phyloP scores from a whole-genome alignment of 2,329 filamentous ascomycete genomes.

The Aspergillus uvarum region DNA sequence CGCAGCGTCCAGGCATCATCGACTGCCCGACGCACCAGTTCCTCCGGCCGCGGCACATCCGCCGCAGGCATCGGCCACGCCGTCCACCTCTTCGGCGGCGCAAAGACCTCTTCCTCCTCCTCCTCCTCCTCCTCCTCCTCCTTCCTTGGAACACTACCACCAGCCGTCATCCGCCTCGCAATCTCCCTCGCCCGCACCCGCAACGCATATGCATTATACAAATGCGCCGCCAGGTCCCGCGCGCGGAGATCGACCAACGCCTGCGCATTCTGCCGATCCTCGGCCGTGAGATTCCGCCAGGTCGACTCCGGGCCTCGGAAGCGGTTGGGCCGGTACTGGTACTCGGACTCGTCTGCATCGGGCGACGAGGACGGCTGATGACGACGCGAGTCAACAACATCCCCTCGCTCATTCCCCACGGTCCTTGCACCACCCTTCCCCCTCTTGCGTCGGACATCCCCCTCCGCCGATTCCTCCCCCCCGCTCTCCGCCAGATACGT shows the following conservation, averaged over 20 bases:
- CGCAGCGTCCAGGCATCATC: constrained; percentile 56
- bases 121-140: no score
- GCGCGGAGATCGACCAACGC: constrained; percentile 64
- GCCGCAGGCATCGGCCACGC: constrained; percentile 74
- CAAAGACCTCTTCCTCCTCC: constrained; percentile 32
- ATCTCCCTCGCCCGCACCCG: constrained; percentile 49
- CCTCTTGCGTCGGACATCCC: neutral
- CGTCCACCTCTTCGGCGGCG: constrained; percentile 65
- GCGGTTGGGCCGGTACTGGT: constrained; percentile 61
- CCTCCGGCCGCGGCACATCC: constrained; percentile 59
- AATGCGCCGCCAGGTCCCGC: constrained; percentile 69
- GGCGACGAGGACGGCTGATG: neutral
- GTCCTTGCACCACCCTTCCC: no score
- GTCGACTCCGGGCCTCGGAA: constrained; percentile 67
- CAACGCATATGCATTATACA: constrained; percentile 75
- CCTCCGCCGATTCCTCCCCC: constrained; percentile 11
- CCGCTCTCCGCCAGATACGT: constrained; percentile 23
- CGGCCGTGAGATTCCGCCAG: constrained; percentile 85
- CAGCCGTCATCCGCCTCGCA: constrained; percentile 5
- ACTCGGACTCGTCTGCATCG: neutral
- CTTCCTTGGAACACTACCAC: neutral
- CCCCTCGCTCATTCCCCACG: no score
- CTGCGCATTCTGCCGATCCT: constrained; percentile 69
- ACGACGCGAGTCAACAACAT: no score
- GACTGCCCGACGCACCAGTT: constrained; percentile 51